A percentile compares a stretch with the other conserved stretches of the same genome.
Evolutionary conservation across 768 basidiomycete species (phyloP).

Genomic region (Pleurotus cornucopiae): DNA sequence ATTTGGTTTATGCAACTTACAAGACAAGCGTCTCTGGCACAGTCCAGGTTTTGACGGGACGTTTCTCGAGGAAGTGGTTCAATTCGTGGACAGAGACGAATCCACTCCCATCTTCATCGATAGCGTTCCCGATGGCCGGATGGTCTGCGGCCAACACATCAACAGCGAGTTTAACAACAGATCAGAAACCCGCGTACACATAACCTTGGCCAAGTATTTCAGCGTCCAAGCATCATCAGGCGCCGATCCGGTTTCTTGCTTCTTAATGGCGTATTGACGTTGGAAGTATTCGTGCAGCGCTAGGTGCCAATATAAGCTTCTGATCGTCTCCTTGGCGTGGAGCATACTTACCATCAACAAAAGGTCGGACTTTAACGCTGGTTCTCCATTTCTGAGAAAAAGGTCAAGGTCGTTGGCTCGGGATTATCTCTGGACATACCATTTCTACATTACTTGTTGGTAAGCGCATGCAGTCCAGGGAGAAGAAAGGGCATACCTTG

Average conservation of each 20-base stretch:
- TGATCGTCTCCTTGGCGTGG: background rate
- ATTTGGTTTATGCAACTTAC: background rate
- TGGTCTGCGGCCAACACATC: constrained; percentile 8
- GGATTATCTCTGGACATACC: constrained; percentile 10
- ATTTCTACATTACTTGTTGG: constrained; percentile 10
- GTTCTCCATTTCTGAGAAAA: constrained; percentile 16
- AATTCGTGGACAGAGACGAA: constrained; percentile 17
- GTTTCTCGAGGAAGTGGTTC: constrained; percentile 12
- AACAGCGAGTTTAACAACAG: background rate
- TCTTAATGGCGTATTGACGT: constrained; percentile 10
- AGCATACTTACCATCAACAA: constrained; percentile 18
- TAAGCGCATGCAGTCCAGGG: background rate
- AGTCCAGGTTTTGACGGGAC: constrained; percentile 5
- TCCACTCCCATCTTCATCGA: constrained; percentile 18
- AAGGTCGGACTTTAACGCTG: constrained; percentile 18
- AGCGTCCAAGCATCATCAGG: constrained; percentile 19
- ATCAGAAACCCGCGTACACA: constrained; percentile 13
- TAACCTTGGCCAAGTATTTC: constrained; percentile 18
- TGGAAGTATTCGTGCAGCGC: constrained; percentile 16
- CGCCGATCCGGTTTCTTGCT: constrained; percentile 4
- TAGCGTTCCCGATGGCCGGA: constrained; percentile 15
- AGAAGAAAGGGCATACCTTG: constrained; percentile 13
- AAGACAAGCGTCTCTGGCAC: constrained; percentile 7
- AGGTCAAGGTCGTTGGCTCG: background rate
- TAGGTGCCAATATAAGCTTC: background rate